These are phyloP conservation scores for Quercus gilva DNA, from an alignment of 306 rosid species.

Conservation along the genomic window DNA sequence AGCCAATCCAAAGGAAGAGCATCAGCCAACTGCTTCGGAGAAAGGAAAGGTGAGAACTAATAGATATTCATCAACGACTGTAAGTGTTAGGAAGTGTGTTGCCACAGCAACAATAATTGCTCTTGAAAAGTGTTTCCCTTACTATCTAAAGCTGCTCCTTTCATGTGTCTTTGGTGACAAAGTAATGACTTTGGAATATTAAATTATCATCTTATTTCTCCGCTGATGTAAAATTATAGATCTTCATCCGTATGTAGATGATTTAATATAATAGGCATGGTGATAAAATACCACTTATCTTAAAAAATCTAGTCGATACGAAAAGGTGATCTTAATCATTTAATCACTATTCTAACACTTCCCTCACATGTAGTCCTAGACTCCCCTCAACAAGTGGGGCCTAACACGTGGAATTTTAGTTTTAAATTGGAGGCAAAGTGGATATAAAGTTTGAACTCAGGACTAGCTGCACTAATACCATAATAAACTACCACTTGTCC, in stretches of 20 bases:
- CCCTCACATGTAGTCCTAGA: too few species aligned
- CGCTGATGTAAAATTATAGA: neutral
- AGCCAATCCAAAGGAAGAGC: too few species aligned
- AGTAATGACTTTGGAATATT: neutral
- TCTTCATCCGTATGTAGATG: neutral
- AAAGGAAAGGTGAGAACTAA: conserved; percentile 54
- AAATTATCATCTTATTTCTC: neutral
- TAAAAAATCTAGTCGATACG: too few species aligned
- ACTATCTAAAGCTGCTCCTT: neutral
- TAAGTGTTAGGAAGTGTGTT: neutral
- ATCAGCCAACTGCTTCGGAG: conserved; percentile 28
- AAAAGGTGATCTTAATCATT: too few species aligned
- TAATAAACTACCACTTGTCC: too few species aligned
- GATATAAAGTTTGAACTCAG: too few species aligned
- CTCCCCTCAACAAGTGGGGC: too few species aligned
- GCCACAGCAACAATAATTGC: neutral
- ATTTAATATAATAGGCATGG: neutral
- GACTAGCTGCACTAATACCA: too few species aligned
- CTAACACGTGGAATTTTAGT: too few species aligned
- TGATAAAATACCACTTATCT: too few species aligned
- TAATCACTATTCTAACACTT: too few species aligned
- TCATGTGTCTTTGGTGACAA: neutral
- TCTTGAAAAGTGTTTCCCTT: neutral
- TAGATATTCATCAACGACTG: neutral
- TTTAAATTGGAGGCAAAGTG: too few species aligned